phyloP scores from a whole-genome alignment of 2,329 filamentous ascomycete genomes.

The Rutstroemia sp. region DNA sequence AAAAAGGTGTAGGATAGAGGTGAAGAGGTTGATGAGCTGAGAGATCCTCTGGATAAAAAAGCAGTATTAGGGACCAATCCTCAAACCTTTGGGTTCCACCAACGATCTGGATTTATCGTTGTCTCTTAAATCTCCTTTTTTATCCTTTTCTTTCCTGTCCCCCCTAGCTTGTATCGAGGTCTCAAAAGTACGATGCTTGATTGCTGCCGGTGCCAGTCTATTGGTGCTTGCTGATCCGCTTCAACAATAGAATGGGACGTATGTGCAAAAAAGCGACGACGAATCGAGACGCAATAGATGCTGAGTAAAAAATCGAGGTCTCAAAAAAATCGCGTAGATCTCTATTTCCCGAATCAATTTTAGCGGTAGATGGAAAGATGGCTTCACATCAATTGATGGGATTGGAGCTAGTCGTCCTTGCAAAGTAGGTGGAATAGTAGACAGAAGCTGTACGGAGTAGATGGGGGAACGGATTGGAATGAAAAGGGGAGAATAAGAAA shows the following conservation, averaged over 20 bases:
- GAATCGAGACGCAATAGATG: neutral
- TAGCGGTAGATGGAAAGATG: neutral
- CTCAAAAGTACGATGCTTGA: neutral
- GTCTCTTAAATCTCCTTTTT: conserved; percentile 8
- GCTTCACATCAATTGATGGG: too few relatives aligned
- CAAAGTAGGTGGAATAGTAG: too few relatives aligned
- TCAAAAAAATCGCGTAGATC: neutral
- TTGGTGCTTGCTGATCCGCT: conserved; percentile 2
- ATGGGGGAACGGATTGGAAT: too few relatives aligned
- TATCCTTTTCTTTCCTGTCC: neutral
- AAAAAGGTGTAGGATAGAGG: conserved; percentile 20
- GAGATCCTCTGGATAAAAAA: conserved; percentile 23
- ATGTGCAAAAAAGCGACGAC: neutral
- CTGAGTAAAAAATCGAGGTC: neutral
- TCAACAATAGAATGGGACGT: neutral
- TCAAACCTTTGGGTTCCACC: conserved; percentile 30
- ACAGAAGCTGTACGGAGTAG: too few relatives aligned
- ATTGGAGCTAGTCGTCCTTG: too few relatives aligned
- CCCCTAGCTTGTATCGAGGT: neutral
- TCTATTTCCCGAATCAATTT: neutral
- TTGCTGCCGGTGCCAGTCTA: neutral
- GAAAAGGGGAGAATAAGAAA: neutral
- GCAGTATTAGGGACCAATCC: conserved; percentile 30
- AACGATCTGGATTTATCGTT: conserved; percentile 17
- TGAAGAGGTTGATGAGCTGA: conserved; percentile 26